Evolutionary conservation across 192 early-diverging fungal genomes (phyloP).

Genomic region (Mortierella alpina): DNA sequence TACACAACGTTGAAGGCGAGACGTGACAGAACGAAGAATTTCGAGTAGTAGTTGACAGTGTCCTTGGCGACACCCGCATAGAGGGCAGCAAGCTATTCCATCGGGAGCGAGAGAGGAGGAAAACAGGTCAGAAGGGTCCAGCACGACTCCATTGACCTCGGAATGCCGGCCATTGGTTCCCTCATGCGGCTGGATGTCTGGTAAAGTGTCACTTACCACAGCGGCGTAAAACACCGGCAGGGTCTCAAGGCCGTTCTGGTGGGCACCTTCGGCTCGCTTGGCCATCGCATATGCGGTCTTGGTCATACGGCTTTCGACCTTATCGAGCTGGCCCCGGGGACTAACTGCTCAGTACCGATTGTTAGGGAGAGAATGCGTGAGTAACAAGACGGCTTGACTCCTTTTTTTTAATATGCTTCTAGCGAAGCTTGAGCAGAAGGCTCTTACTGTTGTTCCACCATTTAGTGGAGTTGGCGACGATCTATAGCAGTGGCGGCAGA

Average conservation of each 20-base stretch:
- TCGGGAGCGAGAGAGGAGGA: neutral
- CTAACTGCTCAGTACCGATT: constrained; percentile 14
- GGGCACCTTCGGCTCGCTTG: constrained; percentile 55
- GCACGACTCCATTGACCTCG: neutral
- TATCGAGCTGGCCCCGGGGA: constrained; percentile 51
- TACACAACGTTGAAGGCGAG: constrained; percentile 29
- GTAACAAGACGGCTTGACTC: neutral
- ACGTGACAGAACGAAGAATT: constrained; percentile 31
- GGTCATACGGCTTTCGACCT: constrained; percentile 43
- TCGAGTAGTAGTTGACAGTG: constrained; percentile 34
- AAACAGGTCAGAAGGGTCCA: neutral
- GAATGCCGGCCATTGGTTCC: neutral
- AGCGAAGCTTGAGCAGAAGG: neutral
- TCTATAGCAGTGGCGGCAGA: constrained; percentile 4
- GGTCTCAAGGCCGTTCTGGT: constrained; percentile 51
- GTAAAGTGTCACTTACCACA: constrained; percentile 49
- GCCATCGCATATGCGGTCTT: constrained; percentile 47
- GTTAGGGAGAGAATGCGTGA: neutral
- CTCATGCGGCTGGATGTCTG: neutral
- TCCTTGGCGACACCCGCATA: constrained; percentile 51
- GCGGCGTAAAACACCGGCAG: constrained; percentile 47
- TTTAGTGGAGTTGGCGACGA: constrained; percentile 41
- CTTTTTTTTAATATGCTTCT: neutral
- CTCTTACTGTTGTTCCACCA: constrained; percentile 52
- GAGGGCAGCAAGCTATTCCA: constrained; percentile 40